Conservation (phyloP, 2,329 filamentous ascomycete species). For the Fusarium burgessii region DNA sequence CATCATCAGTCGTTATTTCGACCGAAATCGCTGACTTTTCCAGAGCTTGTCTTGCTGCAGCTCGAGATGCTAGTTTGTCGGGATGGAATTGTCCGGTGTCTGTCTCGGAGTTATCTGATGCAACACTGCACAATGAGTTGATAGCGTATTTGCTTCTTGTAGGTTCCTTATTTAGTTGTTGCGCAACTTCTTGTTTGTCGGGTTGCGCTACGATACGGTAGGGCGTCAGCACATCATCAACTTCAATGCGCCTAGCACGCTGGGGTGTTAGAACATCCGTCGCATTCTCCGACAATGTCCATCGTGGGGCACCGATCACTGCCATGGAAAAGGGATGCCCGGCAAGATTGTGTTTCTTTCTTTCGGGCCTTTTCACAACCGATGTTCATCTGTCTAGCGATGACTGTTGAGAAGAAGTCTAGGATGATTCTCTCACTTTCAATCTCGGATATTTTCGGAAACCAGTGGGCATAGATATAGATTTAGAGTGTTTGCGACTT, state of each 20-base stretch:
- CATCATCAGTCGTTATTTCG: constrained; percentile 12
- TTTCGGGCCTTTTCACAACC: constrained; percentile 57
- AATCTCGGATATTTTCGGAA: constrained; percentile 22
- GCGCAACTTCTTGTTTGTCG: constrained; percentile 49
- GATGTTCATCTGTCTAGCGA: constrained; percentile 48
- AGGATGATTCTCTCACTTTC: constrained; percentile 18
- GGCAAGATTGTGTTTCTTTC: constrained; percentile 50
- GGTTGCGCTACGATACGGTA: constrained; percentile 62
- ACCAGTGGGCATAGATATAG: constrained; percentile 43
- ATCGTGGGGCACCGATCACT: constrained; percentile 53
- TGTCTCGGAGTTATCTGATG: constrained; percentile 49
- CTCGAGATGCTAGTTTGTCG: constrained; percentile 58
- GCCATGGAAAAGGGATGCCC: constrained; percentile 25
- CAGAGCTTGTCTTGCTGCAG: constrained; percentile 52
- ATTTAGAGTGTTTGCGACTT: constrained; percentile 34
- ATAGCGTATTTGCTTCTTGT: constrained; percentile 32
- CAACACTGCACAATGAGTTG: constrained; percentile 40
- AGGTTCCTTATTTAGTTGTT: constrained; percentile 35
- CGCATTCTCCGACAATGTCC: constrained; percentile 68
- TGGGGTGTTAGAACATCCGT: constrained; percentile 66
- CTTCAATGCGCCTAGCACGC: constrained; percentile 66
- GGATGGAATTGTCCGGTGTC: constrained; percentile 64
- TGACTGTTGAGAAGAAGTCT: constrained; percentile 19
- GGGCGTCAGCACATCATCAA: constrained; percentile 69
- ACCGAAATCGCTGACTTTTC: constrained; percentile 7